These are phyloP conservation scores for Abelmoschus esculentus DNA, from an alignment of 345 rosid genomes.

Conservation along the genomic window DNA sequence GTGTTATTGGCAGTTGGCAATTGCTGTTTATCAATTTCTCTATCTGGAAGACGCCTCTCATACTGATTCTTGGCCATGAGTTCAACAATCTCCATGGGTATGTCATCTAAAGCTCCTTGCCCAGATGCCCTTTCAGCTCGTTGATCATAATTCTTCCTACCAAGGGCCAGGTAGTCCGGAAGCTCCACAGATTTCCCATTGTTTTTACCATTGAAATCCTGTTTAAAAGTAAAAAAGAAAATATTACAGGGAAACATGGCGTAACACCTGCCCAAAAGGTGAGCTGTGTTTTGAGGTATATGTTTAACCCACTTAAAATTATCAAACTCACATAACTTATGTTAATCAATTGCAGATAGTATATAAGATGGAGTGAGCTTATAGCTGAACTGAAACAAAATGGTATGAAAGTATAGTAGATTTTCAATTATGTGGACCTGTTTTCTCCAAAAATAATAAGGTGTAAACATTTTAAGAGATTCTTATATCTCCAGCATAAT, in stretches of 20 bases:
- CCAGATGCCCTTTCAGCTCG: constrained; percentile 40
- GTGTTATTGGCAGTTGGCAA: constrained; percentile 25
- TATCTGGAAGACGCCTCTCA: constrained; percentile 74
- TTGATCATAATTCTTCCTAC: constrained; percentile 26
- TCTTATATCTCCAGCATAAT: background rate
- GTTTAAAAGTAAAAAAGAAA: constrained; percentile 8
- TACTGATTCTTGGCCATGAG: constrained; percentile 86
- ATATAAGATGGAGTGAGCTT: constrained; percentile 1
- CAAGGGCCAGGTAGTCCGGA: constrained; percentile 23
- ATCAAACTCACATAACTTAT: background rate
- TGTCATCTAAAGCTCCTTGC: constrained; percentile 55
- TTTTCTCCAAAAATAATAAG: background rate
- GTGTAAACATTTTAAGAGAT: background rate
- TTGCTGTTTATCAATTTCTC: constrained; percentile 35
- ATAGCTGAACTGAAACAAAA: background rate
- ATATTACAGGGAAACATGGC: background rate
- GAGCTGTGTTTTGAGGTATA: background rate
- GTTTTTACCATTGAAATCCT: constrained; percentile 47
- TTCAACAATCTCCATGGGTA: constrained; percentile 80
- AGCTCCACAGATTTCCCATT: constrained; percentile 32
- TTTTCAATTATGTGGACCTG: background rate
- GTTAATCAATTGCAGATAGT: background rate
- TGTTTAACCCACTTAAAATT: background rate
- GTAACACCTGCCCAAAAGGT: background rate
- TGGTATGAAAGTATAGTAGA: background rate